Conservation (phyloP, 768 basidiomycete species). For the Panaeolus cyanescens region DNA sequence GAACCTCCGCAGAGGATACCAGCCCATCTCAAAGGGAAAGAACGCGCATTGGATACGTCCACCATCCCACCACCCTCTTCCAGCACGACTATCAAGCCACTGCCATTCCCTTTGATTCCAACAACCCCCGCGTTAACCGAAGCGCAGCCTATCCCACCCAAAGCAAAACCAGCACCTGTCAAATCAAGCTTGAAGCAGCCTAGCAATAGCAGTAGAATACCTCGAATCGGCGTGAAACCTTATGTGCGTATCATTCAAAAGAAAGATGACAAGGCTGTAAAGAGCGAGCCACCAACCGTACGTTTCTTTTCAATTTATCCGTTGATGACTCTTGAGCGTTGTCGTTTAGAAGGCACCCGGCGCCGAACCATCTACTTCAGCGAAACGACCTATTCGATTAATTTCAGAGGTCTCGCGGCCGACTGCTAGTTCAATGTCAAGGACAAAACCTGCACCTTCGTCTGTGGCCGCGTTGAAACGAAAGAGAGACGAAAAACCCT, state of each 20-base stretch:
- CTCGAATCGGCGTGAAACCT: conserved; percentile 59
- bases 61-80: conserved; percentile 6
- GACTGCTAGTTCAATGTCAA: conserved; percentile 14
- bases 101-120: conserved; percentile 40
- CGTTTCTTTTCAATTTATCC: conserved; percentile 3
- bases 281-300: conserved; percentile 18
- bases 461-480: conserved; percentile 36
- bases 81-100: conserved; percentile 8
- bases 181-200: conserved; percentile 52
- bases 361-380: conserved; percentile 6
- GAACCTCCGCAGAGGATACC: conserved; percentile 9
- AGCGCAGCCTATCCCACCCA: not conserved
- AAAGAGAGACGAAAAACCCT: conserved; percentile 38
- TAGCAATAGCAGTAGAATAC: conserved; percentile 54
- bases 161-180: conserved; percentile 24
- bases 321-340: not conserved
- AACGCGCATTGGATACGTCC: conserved; percentile 11
- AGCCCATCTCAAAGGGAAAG: conserved; percentile 22
- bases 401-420: conserved; percentile 8
- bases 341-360: conserved; percentile 8
- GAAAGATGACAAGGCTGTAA: conserved; percentile 13
- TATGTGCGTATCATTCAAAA: conserved; percentile 43
- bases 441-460: conserved; percentile 12
- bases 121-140: conserved; percentile 4
- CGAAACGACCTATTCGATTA: conserved; percentile 12